Evolutionary conservation across 495 filamentous ascomycete species (phyloP), one percentile per base, ranked within the genome.

Genomic region (Mycothermus thermophilus): DNA sequence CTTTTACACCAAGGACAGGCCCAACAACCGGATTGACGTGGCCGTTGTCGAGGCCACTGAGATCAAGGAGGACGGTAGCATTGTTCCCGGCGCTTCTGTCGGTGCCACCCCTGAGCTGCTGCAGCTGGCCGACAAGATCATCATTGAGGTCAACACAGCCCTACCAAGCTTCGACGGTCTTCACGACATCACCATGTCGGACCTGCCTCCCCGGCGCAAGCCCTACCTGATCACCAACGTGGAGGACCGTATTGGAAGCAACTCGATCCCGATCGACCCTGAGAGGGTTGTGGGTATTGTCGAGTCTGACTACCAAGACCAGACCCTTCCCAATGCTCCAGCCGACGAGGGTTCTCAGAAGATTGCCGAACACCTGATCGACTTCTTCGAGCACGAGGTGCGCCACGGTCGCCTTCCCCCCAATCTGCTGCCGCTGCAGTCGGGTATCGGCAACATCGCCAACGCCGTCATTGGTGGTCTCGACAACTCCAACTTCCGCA

Each of bases 381-480:
- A 90, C 43, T 93, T 92, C 66, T 66, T 93, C 27, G 58, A 66
- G 55, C 79, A 86, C 58, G 81, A 92, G 54, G 83, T 92, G 35
- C 55, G 59, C 5, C 73, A 76, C 40, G 84, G 79, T 31, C 75
- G 85, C 26, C 68, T 93, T 27, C 85, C 85, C 1, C 50, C 69
- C 43, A 84, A 74, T 53, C 72, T 93, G 5, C 69, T 92, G 8
- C 85, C 85, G 4, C 69, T 93, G 37, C 85, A 93, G 49, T 84
- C 79, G 13, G 85, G 85, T 22, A 93, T 93, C 40, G 85, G 85
- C 33, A 93, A 93, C 64, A 93, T 93, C 48, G 85, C 85, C 59
- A 93, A 93, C 51, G 85, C 85, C 17, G 85, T 93, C 36, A 72
- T 93, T 41, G 83, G 85, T 34, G 85, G 85, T 4, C 74, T 93